Conservation (phyloP, 139 green algal genomes). For the Limnomonas spitsbergensis region DNA sequence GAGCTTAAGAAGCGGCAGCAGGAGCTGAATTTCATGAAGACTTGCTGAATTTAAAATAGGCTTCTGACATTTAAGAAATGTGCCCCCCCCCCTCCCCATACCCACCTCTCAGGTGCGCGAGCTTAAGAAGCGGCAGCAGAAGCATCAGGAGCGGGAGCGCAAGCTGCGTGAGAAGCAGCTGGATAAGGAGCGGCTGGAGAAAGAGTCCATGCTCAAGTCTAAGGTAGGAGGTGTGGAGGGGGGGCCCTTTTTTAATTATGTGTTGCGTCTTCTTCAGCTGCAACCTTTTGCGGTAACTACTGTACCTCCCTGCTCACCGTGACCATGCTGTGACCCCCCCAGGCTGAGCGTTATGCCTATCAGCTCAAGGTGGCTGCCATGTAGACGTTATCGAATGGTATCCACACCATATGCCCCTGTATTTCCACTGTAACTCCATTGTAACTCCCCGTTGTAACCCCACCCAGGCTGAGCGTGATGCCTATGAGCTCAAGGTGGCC, state of each 20-base stretch:
- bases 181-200: constrained; percentile 49
- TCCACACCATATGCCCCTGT: constrained; percentile 69
- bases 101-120: constrained; percentile 77
- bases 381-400: constrained; percentile 73
- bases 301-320: no score
- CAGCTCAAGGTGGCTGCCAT: constrained; percentile 66
- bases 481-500: constrained; percentile 62
- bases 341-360: constrained; percentile 56
- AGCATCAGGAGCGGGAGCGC: constrained; percentile 62
- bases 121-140: constrained; percentile 69
- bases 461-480: constrained; percentile 47
- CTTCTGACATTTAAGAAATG: no score
- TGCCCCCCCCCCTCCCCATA: no score
- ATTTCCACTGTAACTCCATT: no score
- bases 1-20: no score
- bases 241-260: no score
- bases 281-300: no score
- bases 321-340: no score
- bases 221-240: constrained; percentile 26
- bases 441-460: neutral
- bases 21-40: no score
- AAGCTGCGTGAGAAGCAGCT: constrained; percentile 56
- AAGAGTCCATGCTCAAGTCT: constrained; percentile 52
- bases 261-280: no score
- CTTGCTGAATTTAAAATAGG: no score